Percentiles rank a stretch among this genome's conserved stretches.
These are phyloP conservation scores for Cyclotella atomus DNA, from an alignment of 108 stramenopile genomes.

Conservation along the genomic window DNA sequence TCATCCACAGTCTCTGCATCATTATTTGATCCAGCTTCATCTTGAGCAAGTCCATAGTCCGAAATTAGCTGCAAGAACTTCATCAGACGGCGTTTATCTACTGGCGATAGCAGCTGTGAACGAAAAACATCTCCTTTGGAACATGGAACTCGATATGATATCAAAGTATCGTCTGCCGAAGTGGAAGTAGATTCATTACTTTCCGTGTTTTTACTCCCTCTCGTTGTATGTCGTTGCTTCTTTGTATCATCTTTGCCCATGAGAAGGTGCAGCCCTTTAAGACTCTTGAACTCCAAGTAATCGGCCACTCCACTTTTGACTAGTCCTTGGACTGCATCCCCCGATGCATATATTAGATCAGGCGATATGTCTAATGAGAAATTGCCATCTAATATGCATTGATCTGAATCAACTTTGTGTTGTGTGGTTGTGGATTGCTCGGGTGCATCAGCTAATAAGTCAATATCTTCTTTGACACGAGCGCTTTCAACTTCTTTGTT, in stretches of 20 bases:
- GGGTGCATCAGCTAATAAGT: background rate
- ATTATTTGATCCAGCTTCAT: conserved; percentile 20
- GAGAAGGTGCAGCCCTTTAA: conserved; percentile 69
- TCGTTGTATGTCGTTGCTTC: conserved; percentile 7
- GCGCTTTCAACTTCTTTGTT: too few relatives aligned
- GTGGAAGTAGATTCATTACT: background rate
- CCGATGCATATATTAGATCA: conserved; percentile 63
- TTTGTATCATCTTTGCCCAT: conserved; percentile 38
- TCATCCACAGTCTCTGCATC: background rate
- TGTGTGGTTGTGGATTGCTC: background rate
- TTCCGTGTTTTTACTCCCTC: background rate
- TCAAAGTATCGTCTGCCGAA: conserved; percentile 2
- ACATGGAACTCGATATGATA: conserved; percentile 79
- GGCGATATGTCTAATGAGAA: conserved; percentile 80
- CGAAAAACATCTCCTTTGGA: conserved; percentile 88
- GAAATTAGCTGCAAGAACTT: conserved; percentile 86
- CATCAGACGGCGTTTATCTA: conserved; percentile 94
- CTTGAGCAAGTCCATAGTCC: conserved; percentile 71
- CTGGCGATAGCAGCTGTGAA: conserved; percentile 74
- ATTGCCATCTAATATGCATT: conserved; percentile 11
- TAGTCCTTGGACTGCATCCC: conserved; percentile 79
- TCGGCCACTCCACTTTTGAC: conserved; percentile 83
- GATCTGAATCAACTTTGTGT: conserved; percentile 20
- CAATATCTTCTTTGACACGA: background rate
- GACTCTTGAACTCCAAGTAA: conserved; percentile 88